Evolutionary conservation across 768 basidiomycete genomes (phyloP), one percentile per base, ranked within the genome.

Genomic region (Naganishia kalamii): DNA sequence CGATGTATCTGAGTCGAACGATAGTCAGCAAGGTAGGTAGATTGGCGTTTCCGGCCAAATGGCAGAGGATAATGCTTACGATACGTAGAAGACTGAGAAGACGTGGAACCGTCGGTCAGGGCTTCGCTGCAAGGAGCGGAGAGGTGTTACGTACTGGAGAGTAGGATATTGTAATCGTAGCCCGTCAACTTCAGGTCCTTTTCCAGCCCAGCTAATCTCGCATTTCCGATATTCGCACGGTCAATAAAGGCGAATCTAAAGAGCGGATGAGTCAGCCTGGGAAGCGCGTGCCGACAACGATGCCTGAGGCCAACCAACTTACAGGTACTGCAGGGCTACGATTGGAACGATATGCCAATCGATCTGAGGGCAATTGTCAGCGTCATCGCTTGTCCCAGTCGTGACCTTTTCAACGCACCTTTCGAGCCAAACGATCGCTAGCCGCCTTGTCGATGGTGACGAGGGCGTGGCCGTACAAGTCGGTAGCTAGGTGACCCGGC

Each of bases 151-250:
- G 52, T 35, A 37, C 60, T 54, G 50, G 54, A 57, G 11, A 62
- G 30, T 30, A 69, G 61, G 1, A 62, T 51, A 10, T 65, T 44
- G 49, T 68, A 64, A 37, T 67, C 70, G 19, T 66, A 74, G n/a
- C 71, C 72, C 7, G 27, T 35, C 5, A 75, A 54, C 0, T 49
- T 33, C 8, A 75, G 60, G 27, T 75, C 68, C 60, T 63, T 66
- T 64, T 73, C 74, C 5, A 73, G 51, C 0, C 72, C 74, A 3
- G 74, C 74, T 13, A 66, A 47, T 21, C 59, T 47, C 13, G 65
- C 65, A 27, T 66, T 66, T 2, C 63, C 63, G 11, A 66, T 62
- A 32, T 66, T 66, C 6, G 65, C 57, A 32, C 60, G 46, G 33
- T 66, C 65, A 30, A 66, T 66, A 25, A 66, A 66, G 21, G 65